Evolutionary conservation across 2,329 filamentous ascomycete genomes (phyloP).

Genomic region (Phoma herbarum): DNA sequence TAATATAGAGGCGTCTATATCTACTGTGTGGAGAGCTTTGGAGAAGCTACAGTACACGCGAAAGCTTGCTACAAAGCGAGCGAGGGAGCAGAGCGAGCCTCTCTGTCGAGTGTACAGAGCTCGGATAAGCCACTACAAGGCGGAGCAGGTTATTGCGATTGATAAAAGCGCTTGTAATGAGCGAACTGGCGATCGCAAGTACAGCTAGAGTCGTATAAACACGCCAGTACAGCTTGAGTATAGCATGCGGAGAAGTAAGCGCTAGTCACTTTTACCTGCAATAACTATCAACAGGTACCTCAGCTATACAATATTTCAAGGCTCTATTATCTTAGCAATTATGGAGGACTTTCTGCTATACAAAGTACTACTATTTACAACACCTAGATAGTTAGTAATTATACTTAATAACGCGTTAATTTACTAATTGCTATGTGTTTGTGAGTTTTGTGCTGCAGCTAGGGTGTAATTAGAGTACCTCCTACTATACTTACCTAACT

Average conservation of each 20-base stretch:
- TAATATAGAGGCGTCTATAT: background rate
- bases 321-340: too few species aligned
- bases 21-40: background rate
- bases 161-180: conserved; percentile 1
- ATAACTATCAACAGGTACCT: conserved; percentile 22
- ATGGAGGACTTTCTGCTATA: too few species aligned
- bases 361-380: too few species aligned
- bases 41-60: background rate
- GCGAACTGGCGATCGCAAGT: background rate
- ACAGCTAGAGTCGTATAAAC: too few species aligned
- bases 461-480: too few species aligned
- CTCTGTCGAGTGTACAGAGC: background rate
- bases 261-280: conserved; percentile 14
- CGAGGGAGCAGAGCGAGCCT: background rate
- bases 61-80: background rate
- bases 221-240: background rate
- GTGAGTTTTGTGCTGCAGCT: conserved; percentile 1
- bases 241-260: conserved; percentile 3
- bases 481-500: too few species aligned
- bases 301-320: conserved; percentile 8
- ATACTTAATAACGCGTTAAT: conserved; percentile 5
- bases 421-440: background rate
- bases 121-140: background rate
- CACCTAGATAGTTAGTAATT: too few species aligned
- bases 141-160: background rate